Conservation (phyloP, 331 rosid species). For the Quercus tomentella region DNA sequence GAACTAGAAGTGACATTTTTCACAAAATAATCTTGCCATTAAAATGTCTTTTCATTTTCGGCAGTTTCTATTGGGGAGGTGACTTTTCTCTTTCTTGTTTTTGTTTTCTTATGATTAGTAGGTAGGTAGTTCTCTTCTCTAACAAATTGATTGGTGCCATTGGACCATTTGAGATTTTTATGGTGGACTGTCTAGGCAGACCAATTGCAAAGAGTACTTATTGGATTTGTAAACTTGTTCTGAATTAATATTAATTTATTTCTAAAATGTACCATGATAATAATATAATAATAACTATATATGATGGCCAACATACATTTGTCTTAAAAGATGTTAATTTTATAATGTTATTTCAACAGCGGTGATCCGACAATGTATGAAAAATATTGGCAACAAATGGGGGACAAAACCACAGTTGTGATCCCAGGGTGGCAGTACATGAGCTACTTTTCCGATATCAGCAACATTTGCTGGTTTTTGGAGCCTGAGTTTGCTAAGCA, state of each 20-base stretch:
- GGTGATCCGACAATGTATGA: slow-evolving; percentile 95
- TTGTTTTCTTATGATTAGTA: neutral
- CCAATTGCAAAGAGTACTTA: neutral
- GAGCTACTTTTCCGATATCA: slow-evolving; percentile 73
- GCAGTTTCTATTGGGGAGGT: too few relatives aligned
- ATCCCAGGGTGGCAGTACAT: slow-evolving; percentile 87
- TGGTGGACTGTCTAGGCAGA: neutral
- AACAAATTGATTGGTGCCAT: neutral
- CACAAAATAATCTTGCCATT: neutral
- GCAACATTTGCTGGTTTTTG: slow-evolving; percentile 79
- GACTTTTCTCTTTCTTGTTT: too few relatives aligned
- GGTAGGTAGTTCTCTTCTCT: neutral
- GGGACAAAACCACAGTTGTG: slow-evolving; percentile 56
- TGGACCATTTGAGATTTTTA: too few relatives aligned
- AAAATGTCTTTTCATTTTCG: neutral
- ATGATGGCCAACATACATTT: neutral
- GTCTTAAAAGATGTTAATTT: slow-evolving; percentile 7
- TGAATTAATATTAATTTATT: neutral
- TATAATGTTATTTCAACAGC: slow-evolving; percentile 36
- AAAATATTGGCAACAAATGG: slow-evolving; percentile 62
- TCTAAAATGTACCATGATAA: neutral
- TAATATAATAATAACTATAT: neutral
- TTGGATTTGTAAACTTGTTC: neutral
- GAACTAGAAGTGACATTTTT: neutral
- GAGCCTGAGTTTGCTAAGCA: slow-evolving; percentile 69